Base-by-base conservation (phyloP, 1,284 basidiomycete species). In the Sporisorium graminicola region DNA sequence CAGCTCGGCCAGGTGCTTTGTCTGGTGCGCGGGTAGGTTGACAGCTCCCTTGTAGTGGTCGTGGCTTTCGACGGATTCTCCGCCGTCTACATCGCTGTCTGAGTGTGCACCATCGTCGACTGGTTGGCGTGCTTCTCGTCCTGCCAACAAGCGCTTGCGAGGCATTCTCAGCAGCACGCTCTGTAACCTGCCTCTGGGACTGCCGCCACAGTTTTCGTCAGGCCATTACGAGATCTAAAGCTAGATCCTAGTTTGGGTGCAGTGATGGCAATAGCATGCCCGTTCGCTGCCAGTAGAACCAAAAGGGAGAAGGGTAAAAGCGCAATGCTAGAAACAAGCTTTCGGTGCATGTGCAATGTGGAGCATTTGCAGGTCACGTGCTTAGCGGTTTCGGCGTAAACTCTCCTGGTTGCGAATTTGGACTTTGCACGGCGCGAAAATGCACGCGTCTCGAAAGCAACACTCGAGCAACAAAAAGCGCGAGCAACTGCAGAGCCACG, bases 21-120 rank as follows among this genome's bases (percentile, higher is more conserved):
- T 75, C 20, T 66, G 65, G 20, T 72, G 69, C 5, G 76, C 76
- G 10, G 76, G 76, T 3, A 69, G 70, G n/a, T 77, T 77, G 55
- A 70, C 62, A 2, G 69, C 68, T 5, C 55, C 50, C 9, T 49
- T 27, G 26, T 75, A 65, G 8, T 16, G n/a, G 7, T n/a, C 4
- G 1, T 24, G 9, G 2, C 13, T 13, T 1, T 43, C 9, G 18
- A 18, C 26, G 16, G 2, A 12, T 13, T 29, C 53, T 4, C 16
- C 46, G 2, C 5, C 6, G 16, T 49, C 70, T 13, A 31, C 18
- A 5, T 56, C 69, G 26, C 52, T 63, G 13, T 63, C 42, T 3
- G 44, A 52, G 3, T 22, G 44, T 9, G 51, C n/a, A 18, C 31
- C 43, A 1, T 37, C 18, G 12, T 42, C 6, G 26, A 51, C 8